phyloP scores from a whole-genome alignment of 768 basidiomycete species.

The Rhizopogon vesiculosus region DNA sequence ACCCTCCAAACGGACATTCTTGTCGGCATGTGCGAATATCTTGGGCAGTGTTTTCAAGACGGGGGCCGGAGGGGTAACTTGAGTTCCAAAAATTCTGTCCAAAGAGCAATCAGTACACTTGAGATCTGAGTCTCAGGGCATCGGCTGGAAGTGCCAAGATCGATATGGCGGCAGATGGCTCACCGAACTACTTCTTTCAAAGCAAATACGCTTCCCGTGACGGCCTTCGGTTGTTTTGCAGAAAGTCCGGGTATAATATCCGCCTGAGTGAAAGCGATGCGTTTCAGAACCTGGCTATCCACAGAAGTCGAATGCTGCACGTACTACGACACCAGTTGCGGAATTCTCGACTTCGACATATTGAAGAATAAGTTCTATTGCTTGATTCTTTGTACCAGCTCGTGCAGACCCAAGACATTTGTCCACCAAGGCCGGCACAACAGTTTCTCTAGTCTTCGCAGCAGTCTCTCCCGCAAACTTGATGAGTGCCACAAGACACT shows the following conservation, averaged over 20 bases:
- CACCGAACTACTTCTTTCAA: slow-evolving; percentile 85
- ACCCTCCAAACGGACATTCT: slow-evolving; percentile 92
- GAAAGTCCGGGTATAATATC: slow-evolving; percentile 81
- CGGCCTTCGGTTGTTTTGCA: slow-evolving; percentile 93
- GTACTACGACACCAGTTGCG: slow-evolving; percentile 82
- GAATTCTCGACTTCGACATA: slow-evolving; percentile 93
- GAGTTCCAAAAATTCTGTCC: slow-evolving; percentile 71
- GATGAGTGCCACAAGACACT: slow-evolving; percentile 80
- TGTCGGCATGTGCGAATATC: slow-evolving; percentile 93
- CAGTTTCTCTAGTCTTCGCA: slow-evolving; percentile 71
- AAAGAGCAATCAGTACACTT: not conserved
- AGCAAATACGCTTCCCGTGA: slow-evolving; percentile 71
- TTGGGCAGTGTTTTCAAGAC: slow-evolving; percentile 87
- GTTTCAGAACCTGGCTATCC: slow-evolving; percentile 17
- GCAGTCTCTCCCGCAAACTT: slow-evolving; percentile 90
- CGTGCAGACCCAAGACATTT: slow-evolving; percentile 92
- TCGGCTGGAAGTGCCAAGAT: not conserved
- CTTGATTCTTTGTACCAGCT: slow-evolving; percentile 85
- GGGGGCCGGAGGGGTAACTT: slow-evolving; percentile 67
- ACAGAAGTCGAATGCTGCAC: slow-evolving; percentile 36
- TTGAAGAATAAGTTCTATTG: slow-evolving; percentile 79
- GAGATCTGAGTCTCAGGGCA: not conserved
- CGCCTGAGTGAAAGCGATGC: slow-evolving; percentile 38
- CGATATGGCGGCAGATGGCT: slow-evolving; percentile 21
- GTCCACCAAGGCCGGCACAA: slow-evolving; percentile 91